Evolutionary conservation across 352 stramenopile species (phyloP).

Genomic region (Phytopythium chamaehyphon): DNA sequence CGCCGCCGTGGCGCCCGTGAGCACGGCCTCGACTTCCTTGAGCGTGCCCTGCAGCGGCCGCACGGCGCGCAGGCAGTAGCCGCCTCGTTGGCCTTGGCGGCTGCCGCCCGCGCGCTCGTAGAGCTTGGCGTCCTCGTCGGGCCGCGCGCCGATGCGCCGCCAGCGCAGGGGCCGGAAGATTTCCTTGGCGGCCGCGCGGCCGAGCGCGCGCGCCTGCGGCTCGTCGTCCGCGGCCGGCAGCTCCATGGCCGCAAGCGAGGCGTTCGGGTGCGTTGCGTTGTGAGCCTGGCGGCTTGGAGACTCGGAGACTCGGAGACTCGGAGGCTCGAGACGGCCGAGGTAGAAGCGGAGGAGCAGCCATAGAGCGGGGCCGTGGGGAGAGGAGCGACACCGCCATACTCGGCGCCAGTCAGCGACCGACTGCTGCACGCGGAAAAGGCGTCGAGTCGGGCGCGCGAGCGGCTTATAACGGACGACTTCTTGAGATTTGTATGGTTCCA

Average conservation of each 20-base stretch:
- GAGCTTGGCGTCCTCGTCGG: constrained; percentile 52
- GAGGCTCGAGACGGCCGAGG: not conserved
- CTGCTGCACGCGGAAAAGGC: too few species aligned
- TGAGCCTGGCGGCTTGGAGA: not conserved
- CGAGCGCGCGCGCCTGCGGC: constrained; percentile 43
- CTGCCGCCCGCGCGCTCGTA: constrained; percentile 41
- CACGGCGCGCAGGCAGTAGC: constrained; percentile 51
- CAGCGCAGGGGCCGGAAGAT: constrained; percentile 66
- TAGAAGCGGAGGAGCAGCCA: not conserved
- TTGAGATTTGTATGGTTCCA: not conserved
- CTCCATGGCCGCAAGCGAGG: constrained; percentile 11
- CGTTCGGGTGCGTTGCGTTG: not conserved
- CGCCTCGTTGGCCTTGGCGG: too few species aligned
- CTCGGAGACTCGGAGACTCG: not conserved
- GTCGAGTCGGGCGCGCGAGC: too few species aligned
- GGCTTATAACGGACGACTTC: not conserved
- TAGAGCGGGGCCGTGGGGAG: not conserved
- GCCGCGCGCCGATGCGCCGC: constrained; percentile 53
- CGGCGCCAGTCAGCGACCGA: not conserved
- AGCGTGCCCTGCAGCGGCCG: constrained; percentile 45
- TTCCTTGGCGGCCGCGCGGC: constrained; percentile 57
- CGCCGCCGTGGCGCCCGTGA: constrained; percentile 32
- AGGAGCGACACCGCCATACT: not conserved
- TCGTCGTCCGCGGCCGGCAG: constrained; percentile 41
- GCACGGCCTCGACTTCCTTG: constrained; percentile 46